phyloP scores from a whole-genome alignment of 306 rosid species.

The Ceratonia siliqua region DNA sequence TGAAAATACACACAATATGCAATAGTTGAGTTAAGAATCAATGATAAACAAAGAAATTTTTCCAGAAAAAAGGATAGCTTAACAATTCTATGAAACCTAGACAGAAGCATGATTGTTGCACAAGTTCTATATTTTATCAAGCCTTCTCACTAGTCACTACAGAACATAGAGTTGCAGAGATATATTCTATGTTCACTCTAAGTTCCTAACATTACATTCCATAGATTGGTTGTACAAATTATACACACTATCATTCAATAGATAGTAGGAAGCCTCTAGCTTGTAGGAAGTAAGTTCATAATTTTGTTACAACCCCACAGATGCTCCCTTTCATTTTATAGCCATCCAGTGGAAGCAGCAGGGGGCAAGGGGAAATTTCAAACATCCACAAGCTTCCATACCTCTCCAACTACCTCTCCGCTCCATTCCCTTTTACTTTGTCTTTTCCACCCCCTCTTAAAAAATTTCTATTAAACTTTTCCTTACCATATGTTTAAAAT shows the following conservation, averaged over 20 bases:
- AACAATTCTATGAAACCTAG: background rate
- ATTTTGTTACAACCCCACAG: background rate
- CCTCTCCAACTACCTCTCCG: background rate
- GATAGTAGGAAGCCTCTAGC: background rate
- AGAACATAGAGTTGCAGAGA: background rate
- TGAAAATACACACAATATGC: background rate
- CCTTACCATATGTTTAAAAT: background rate
- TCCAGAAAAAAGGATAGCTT: background rate
- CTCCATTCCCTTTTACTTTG: background rate
- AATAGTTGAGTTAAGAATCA: background rate
- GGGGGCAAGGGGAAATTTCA: background rate
- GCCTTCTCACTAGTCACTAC: background rate
- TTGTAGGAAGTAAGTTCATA: background rate
- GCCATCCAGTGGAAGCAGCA: background rate
- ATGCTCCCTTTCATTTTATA: background rate
- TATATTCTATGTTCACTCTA: background rate
- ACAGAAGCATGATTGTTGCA: background rate
- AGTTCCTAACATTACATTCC: background rate
- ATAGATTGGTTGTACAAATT: background rate
- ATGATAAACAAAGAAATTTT: background rate
- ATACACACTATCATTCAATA: background rate
- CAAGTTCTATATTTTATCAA: background rate
- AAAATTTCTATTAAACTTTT: background rate
- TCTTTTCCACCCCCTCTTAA: background rate
- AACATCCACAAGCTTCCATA: background rate